A percentile compares a stretch with the other conserved stretches of the same genome.
Evolutionary conservation across 257 asterid genomes (phyloP).

Genomic region (Solanum habrochaites): DNA sequence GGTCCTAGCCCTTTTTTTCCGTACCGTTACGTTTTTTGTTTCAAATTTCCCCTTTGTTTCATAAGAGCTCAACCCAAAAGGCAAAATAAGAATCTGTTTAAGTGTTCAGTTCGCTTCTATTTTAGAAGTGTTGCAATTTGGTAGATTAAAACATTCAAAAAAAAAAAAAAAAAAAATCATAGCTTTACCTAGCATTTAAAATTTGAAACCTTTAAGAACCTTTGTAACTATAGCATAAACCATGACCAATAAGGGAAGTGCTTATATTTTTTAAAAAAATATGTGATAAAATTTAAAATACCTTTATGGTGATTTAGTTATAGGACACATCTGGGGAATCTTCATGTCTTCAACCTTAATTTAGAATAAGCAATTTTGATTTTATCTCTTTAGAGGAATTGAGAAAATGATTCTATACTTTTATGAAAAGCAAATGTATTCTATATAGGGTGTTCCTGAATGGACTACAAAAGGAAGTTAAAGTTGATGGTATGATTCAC

Average conservation of each 20-base stretch:
- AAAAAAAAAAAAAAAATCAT: too few relatives aligned
- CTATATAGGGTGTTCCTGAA: not conserved
- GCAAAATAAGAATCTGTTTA: too few relatives aligned
- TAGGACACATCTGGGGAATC: not conserved
- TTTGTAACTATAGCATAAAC: not conserved
- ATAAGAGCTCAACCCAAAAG: too few relatives aligned
- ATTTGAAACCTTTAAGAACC: not conserved
- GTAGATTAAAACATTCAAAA: not conserved
- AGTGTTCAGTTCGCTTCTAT: too few relatives aligned
- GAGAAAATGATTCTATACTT: not conserved
- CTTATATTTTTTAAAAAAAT: not conserved
- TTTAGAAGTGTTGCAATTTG: not conserved
- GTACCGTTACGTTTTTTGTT: too few relatives aligned
- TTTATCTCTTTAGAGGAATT: not conserved
- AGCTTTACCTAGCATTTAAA: not conserved
- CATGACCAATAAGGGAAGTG: too few relatives aligned
- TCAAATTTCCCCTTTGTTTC: too few relatives aligned
- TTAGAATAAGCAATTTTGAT: not conserved
- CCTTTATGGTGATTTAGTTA: not conserved
- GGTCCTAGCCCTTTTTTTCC: not conserved
- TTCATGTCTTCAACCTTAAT: not conserved
- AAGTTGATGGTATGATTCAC: not conserved
- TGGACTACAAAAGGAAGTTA: not conserved
- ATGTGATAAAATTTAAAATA: not conserved
- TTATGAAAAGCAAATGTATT: not conserved